Evolutionary conservation across 805 yeast genomes (phyloP), one percentile per base, ranked within the genome.

Genomic region (Lachancea waltii): DNA sequence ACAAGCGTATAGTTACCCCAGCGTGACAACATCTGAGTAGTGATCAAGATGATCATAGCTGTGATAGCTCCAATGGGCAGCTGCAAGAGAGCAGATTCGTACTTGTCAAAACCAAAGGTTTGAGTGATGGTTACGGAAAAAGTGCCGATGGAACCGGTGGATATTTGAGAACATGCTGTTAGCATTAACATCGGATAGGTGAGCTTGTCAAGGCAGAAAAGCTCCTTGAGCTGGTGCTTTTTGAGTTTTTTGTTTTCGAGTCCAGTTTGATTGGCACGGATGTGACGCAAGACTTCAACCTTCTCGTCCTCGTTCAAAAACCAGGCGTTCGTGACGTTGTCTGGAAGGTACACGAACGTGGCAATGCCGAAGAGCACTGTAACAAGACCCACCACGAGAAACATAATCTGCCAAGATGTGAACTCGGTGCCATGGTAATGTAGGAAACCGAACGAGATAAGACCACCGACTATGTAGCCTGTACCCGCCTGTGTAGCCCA

Each of bases 371-470:
- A 74, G 2, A 58, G 31, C 3, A 73, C 56, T 3, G 82, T 77
- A 11, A 74, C 50, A 2, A 72, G 34, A 7, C 84, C 84, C 50
- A 77, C 70, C 3, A 73, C 68, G 13, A 77, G 49, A 53, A 75
- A 77, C 58, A 76, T 68, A 33, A 77, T 73, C 54, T 75, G 79
- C 82, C 82, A 77, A n/a, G 79, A 69, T 18, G 65, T 54, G 39
- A 75, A 64, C 3, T 41, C 36, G 10, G 66, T 62, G 20, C 62
- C 63, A 32, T 57, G 53, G 16, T 76, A 68, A 46, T 72, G 76
- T 48, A 73, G 77, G 52, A 77, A 77, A 0, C 69, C 78, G 56
- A 68, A 75, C 0, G 74, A 67, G 10, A 70, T 53, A 16, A 69
- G 35, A 3, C 74, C 73, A 42, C 75, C 74, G 21, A 70, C 49